A percentile compares a stretch with the other conserved stretches of the same genome.
Evolutionary conservation across 2,329 filamentous ascomycete genomes (phyloP).

Genomic region (Fusarium buxicola): DNA sequence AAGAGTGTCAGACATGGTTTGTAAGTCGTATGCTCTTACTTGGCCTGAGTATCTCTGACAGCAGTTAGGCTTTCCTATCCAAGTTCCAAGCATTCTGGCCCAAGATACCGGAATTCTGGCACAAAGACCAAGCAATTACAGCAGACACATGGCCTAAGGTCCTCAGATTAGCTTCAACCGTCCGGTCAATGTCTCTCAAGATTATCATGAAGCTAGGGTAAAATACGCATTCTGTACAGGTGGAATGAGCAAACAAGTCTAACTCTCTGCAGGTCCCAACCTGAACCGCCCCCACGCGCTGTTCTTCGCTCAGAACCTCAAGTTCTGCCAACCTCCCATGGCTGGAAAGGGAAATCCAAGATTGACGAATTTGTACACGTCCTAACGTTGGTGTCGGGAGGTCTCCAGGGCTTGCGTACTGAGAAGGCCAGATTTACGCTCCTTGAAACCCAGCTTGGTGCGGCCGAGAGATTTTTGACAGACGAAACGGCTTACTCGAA

Average conservation of each 20-base stretch:
- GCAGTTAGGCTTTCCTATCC: constrained; percentile 52
- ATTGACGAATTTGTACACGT: constrained; percentile 32
- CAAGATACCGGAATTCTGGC: constrained; percentile 51
- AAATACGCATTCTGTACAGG: background rate
- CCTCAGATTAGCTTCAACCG: constrained; percentile 42
- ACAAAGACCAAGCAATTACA: constrained; percentile 46
- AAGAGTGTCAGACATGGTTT: constrained; percentile 60
- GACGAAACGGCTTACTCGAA: constrained; percentile 43
- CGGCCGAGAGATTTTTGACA: constrained; percentile 46
- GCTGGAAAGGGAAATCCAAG: constrained; percentile 6
- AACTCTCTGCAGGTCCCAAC: constrained; percentile 14
- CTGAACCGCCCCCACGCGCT: constrained; percentile 28
- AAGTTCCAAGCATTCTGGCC: constrained; percentile 60
- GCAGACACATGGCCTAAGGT: constrained; percentile 48
- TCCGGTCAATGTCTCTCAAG: constrained; percentile 31
- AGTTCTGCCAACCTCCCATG: constrained; percentile 4
- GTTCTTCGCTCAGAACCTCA: constrained; percentile 30
- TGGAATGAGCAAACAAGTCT: background rate
- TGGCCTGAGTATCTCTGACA: constrained; percentile 9
- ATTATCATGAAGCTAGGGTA: constrained; percentile 43
- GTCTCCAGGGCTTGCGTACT: background rate
- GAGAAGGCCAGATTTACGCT: constrained; percentile 10
- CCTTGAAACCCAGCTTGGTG: constrained; percentile 41
- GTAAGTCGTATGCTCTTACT: constrained; percentile 44
- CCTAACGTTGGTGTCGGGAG: constrained; percentile 30